Evolutionary conservation across 306 rosid species (phyloP), one percentile per base, ranked within the genome.

Genomic region (Pueraria montana): DNA sequence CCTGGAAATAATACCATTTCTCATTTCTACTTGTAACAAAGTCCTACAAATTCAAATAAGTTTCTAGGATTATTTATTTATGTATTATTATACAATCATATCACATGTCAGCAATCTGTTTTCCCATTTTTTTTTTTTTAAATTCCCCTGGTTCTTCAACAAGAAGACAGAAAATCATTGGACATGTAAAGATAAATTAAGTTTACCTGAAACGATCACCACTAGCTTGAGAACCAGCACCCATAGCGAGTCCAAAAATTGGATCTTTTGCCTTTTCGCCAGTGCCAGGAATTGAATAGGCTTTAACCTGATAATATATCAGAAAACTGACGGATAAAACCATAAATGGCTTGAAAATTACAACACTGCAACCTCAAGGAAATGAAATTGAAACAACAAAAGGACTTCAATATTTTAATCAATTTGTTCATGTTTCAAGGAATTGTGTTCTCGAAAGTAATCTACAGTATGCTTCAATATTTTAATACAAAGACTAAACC

Each of bases 191-290:
- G 48, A 18, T 74, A 48, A 14, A 49, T 73, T 34, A 43, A 77
- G 38, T 81, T 74, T 70, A 92, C 97, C 98, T 94, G 87, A 91
- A 94, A 83, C 85, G 52, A 72, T 91, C 91, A 38, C 86, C 84
- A 4, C 84, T 58, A 49, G 91, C 89, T 90, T 92, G 98, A 80
- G 97, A 94, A 49, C 86, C 53, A 68, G 75, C 62, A 4, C 98
- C 94, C 97, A 94, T 92, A 48, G 88, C 84, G 45, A 94, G 94
- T 69, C 98, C 97, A 55, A 94, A 92, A 46, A 92, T 90, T 17
- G 97, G 98, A 82, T 94, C 96, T 90, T 92, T 94, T 11, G 96
- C 98, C 89, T 92, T 94, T 88, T 84, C 96, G 21, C 90, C 88
- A 4, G 90, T 77, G 34, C 94, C 93, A 52, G 74, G 52, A 85